Evolutionary conservation across 2,329 filamentous ascomycete species (phyloP), one percentile per base, ranked within the genome.

Genomic region (Fusarium dlaminii): DNA sequence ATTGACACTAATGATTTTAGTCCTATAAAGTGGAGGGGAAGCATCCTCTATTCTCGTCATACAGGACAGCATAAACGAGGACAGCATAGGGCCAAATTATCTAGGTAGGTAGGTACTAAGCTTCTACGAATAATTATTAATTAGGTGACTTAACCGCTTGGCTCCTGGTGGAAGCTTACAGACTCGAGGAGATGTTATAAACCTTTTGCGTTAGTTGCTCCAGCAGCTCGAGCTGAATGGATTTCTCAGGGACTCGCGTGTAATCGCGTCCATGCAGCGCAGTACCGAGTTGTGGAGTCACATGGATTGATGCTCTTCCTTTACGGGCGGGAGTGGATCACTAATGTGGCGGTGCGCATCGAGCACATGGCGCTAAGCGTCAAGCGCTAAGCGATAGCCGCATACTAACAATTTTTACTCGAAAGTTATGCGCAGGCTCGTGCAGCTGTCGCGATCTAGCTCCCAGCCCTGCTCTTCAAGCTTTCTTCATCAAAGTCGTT

Each of bases 301-400:
- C 30, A 32, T 42, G 24, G 32, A 24, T 22, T 30, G 15, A 30
- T 27, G 27, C 12, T 24, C n/a, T 30, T 27, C 27, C 42, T 43
- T 15, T 15, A 43, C 8, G n/a, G n/a, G n/a, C n/a, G n/a, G 13
- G n/a, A 49, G 40, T 51, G 20, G n/a, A 14, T 22, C 18, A 29
- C 18, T 7, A 30, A 22, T 63, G 68, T 75, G 71, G 75, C 75
- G 63, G 75, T 72, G 66, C 56, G 40, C 56, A 43, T 20, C 34
- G 45, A 43, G 22, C 1, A 4, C 62, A 69, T 76, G 71, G 75
- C 74, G 60, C 39, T 60, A 73, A 59, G 65, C 73, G 62, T 13
- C 6, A 20, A 51, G 75, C 75, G 66, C 37, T 54, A 76, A 67
- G 63, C 73, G 66, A 67, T 24, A 75, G 66, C 63, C 76, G 76